Base-by-base conservation (phyloP, 495 filamentous ascomycete genomes). In the Emericellopsis terricola region DNA sequence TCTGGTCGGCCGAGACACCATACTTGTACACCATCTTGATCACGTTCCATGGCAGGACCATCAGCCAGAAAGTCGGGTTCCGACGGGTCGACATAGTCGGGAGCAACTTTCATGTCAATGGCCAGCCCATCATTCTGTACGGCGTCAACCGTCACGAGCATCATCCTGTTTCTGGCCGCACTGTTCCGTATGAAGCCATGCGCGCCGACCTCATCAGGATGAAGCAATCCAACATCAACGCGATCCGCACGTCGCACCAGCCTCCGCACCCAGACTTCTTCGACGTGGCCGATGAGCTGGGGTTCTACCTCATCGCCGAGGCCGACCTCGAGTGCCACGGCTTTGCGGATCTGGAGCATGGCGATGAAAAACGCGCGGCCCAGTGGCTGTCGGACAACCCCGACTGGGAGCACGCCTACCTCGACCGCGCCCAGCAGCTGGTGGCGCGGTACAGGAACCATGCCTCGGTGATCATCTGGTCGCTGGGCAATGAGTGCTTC, bases 1-100 rank as follows among this genome's bases (percentile, higher is more conserved):
- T 74, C 49, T 82, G 77, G 77, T 77, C 74, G 2, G 76, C 77
- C 4, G 77, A 81, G 50, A 69, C 65, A 0, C 77, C 77, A 0
- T 60, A 73, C 39, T 55, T 81, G 1, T 81, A 72, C 42, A 57
- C 57, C 8, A 38, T 72, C 4, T 26, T 61, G 2, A 48, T 71
- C 18, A 41, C 41, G 2, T 50, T 59, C 16, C 38, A 53, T n/a
- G 36, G 34, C 6, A 41, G 54, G 14, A 64, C 65, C 24, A 24
- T 57, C 8, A 41, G 46, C 7, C 71, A 79, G 38, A 57, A 57
- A 17, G 57, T 80, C 11, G 75, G 75, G 2, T 78, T 80, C 41
- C 68, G 73, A 8, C 54, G 55, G 13, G 52, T 65, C 2, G 69
- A 77, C 34, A 52, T 75, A 10, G 53, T 63, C 9, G 52, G 67